Evolutionary conservation across 2,329 filamentous ascomycete genomes (phyloP).

Genomic region (Colletotrichum sp.): DNA sequence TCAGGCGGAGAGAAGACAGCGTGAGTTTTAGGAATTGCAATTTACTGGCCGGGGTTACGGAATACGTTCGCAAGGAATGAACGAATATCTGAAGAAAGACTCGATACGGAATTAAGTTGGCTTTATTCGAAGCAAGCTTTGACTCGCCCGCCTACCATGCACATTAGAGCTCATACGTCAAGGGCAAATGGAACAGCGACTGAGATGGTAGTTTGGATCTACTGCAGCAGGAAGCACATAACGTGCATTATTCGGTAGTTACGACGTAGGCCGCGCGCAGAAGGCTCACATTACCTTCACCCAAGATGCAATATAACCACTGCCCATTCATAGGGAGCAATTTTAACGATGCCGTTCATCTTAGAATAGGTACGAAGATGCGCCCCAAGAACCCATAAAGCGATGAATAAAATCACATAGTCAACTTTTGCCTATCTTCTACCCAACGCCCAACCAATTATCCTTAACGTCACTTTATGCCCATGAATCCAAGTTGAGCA

Average conservation of each 20-base stretch:
- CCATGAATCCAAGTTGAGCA: slow-evolving; percentile 61
- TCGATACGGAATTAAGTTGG: neutral
- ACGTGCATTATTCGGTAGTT: neutral
- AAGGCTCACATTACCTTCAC: neutral
- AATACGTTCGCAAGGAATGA: neutral
- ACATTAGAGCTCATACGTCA: neutral
- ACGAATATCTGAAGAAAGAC: neutral
- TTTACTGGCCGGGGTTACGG: neutral
- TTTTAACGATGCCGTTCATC: neutral
- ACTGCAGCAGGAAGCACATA: neutral
- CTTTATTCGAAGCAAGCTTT: neutral
- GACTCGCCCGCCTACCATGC: neutral
- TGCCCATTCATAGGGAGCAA: neutral
- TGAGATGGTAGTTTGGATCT: neutral
- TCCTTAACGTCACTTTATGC: slow-evolving; percentile 18
- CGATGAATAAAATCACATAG: neutral
- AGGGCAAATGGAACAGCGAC: neutral
- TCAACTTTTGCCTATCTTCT: neutral
- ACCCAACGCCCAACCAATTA: neutral
- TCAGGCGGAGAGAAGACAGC: neutral
- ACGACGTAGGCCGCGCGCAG: neutral
- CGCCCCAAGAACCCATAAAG: neutral
- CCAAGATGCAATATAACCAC: neutral
- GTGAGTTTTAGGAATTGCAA: neutral
- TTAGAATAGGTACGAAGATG: neutral